Percentiles rank a stretch among this genome's conserved stretches.
Evolutionary conservation across 176 grass and related monocot species (phyloP).

Genomic region (Raddia distichophylla): DNA sequence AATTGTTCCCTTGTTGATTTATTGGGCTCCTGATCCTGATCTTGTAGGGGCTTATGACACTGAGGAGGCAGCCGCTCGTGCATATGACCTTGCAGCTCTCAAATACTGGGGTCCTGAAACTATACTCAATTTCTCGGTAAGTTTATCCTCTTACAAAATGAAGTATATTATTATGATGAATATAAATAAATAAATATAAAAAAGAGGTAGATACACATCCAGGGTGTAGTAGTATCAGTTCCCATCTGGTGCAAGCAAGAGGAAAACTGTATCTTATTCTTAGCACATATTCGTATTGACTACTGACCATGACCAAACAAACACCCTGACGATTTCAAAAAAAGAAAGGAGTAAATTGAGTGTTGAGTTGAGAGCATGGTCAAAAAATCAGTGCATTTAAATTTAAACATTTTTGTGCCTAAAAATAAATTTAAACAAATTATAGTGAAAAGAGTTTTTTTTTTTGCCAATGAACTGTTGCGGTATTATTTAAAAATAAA

Average conservation of each 20-base stretch:
- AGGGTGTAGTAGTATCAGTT: not conserved
- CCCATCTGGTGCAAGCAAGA: constrained; percentile 33
- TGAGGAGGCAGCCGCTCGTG: constrained; percentile 76
- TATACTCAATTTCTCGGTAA: constrained; percentile 79
- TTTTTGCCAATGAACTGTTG: too few species aligned
- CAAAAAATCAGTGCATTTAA: too few species aligned
- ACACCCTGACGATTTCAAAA: not conserved
- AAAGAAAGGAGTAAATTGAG: not conserved
- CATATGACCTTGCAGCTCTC: constrained; percentile 87
- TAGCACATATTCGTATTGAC: constrained; percentile 13
- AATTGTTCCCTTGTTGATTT: not conserved
- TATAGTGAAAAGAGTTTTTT: too few species aligned
- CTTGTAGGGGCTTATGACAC: constrained; percentile 86
- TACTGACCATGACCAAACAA: not conserved
- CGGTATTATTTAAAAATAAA: too few species aligned
- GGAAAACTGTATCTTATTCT: constrained; percentile 23
- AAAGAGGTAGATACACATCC: not conserved
- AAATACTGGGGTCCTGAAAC: constrained; percentile 86
- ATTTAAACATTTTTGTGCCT: too few species aligned
- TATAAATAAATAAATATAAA: not conserved
- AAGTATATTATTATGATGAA: not conserved
- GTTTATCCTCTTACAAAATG: not conserved
- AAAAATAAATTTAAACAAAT: too few species aligned
- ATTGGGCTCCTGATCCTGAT: not conserved
- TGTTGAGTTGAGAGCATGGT: too few species aligned